phyloP scores from a whole-genome alignment of 805 yeast genomes.

The Candida broadrunensis region DNA sequence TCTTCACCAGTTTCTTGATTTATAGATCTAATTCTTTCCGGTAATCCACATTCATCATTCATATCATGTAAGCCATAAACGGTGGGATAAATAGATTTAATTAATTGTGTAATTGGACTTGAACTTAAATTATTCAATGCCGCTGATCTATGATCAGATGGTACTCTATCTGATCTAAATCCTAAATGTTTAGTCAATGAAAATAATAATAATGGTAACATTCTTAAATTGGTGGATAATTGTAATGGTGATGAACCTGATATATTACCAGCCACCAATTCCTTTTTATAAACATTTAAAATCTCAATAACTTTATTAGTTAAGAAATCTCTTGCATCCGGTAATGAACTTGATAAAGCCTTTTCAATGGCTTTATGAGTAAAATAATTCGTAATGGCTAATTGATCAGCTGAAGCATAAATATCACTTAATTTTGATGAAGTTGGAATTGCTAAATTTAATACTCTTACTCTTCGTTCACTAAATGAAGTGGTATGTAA shows the following conservation, averaged over 20 bases:
- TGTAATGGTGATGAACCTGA: constrained; percentile 93
- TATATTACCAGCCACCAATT: constrained; percentile 83
- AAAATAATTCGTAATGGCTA: constrained; percentile 79
- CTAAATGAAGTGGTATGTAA: constrained; percentile 85
- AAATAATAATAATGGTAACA: constrained; percentile 85
- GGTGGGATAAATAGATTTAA: constrained; percentile 82
- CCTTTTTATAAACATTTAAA: constrained; percentile 77
- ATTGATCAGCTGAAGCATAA: constrained; percentile 94
- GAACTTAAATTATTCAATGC: constrained; percentile 82
- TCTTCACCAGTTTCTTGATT: constrained; percentile 62
- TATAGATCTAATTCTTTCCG: constrained; percentile 19
- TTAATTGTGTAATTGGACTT: constrained; percentile 71
- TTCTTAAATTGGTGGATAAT: constrained; percentile 78
- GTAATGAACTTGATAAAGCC: constrained; percentile 61
- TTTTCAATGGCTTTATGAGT: constrained; percentile 87
- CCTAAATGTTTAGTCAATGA: constrained; percentile 82
- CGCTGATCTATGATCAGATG: constrained; percentile 85
- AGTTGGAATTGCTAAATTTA: constrained; percentile 86
- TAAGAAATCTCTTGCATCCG: constrained; percentile 76
- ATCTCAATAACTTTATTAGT: constrained; percentile 69
- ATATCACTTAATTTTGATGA: constrained; percentile 73
- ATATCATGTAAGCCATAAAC: constrained; percentile 87
- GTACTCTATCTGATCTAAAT: constrained; percentile 76
- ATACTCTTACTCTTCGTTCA: constrained; percentile 90
- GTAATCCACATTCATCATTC: constrained; percentile 90